These are phyloP conservation scores for Erodium maritimum DNA, from an alignment of 345 rosid species.

Conservation along the genomic window DNA sequence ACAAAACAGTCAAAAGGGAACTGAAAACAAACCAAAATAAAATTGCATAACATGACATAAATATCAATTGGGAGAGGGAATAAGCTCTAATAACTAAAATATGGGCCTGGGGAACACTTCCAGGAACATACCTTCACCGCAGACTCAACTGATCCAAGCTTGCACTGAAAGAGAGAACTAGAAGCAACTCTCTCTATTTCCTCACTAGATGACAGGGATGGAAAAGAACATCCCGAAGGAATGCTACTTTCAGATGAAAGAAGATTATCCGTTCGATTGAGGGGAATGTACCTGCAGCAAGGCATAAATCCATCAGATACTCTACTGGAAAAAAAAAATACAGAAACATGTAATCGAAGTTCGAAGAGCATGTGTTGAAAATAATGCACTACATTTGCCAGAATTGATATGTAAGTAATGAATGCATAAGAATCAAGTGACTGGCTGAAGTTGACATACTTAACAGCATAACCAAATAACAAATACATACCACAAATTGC, in stretches of 20 bases:
- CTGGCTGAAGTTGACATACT: too few relatives aligned
- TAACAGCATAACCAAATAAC: too few relatives aligned
- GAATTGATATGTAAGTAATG: too few relatives aligned
- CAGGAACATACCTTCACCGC: constrained; percentile 56
- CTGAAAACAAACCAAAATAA: not conserved
- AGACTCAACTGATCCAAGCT: constrained; percentile 55
- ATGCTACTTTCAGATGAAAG: constrained; percentile 21
- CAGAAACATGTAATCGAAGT: not conserved
- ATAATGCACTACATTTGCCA: too few relatives aligned
- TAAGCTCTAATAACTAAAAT: not conserved
- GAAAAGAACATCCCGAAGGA: constrained; percentile 36
- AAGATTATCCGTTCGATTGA: constrained; percentile 34
- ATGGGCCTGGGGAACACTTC: not conserved
- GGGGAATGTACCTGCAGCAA: constrained; percentile 69
- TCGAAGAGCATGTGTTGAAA: not conserved
- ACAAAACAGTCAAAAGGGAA: not conserved
- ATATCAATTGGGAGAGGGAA: not conserved
- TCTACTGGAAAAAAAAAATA: not conserved
- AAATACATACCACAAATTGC: too few relatives aligned
- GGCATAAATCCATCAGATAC: constrained; percentile 9
- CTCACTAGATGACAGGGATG: constrained; percentile 42
- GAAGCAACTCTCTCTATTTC: constrained; percentile 47
- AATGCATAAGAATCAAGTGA: too few relatives aligned
- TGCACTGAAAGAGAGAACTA: constrained; percentile 53
- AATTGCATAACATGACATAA: not conserved